phyloP scores from a whole-genome alignment of 176 grass and related monocot genomes.

The Pontederia crassipes region DNA sequence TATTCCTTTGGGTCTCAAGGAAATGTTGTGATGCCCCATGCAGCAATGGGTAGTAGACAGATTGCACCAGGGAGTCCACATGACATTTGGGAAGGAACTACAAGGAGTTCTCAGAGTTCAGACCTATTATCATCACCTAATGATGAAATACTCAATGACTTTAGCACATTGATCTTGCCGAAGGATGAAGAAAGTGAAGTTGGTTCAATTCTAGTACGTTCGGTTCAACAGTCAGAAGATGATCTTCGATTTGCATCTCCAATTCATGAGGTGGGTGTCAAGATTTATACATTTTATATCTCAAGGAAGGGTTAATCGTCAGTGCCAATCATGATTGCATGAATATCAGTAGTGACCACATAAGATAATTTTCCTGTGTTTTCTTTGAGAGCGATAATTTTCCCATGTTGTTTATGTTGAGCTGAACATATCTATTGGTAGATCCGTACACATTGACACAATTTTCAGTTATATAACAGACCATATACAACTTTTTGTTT shows the following conservation, averaged over 20 bases:
- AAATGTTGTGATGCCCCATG: not conserved
- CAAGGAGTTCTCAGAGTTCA: constrained; percentile 13
- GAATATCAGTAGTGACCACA: not conserved
- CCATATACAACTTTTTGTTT: not conserved
- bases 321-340: not conserved
- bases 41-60: not conserved
- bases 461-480: not conserved
- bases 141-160: constrained; percentile 22
- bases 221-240: constrained; percentile 14
- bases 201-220: constrained; percentile 8
- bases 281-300: not conserved
- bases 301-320: not conserved
- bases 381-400: not conserved
- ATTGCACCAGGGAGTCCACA: not conserved
- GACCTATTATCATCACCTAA: constrained; percentile 19
- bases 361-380: not conserved
- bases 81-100: constrained; percentile 8
- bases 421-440: not conserved
- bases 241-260: constrained; percentile 16
- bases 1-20: not conserved
- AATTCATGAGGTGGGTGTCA: constrained; percentile 22
- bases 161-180: not conserved
- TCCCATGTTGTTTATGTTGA: not conserved
- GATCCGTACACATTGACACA: not conserved
- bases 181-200: constrained; percentile 17